phyloP scores from a whole-genome alignment of 345 rosid species.

The Cardamine resedifolia region DNA sequence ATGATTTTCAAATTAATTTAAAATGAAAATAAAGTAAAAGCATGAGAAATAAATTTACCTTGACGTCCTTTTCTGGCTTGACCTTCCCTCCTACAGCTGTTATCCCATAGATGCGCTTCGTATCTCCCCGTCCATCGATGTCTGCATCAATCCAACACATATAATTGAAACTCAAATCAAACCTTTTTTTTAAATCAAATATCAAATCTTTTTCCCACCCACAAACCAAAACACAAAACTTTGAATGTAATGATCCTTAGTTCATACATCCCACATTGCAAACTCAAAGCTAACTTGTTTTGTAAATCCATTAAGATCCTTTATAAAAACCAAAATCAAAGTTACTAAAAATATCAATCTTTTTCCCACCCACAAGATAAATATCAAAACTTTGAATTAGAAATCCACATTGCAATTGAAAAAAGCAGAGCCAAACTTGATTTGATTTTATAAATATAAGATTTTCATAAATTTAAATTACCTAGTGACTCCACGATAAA shows the following conservation, averaged over 20 bases:
- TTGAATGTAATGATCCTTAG: background rate
- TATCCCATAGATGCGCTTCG: conserved; percentile 99
- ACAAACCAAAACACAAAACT: background rate
- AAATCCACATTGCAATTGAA: background rate
- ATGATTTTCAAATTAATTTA: background rate
- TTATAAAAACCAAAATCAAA: background rate
- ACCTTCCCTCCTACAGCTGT: conserved; percentile 97
- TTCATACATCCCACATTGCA: background rate
- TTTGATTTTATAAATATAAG: background rate
- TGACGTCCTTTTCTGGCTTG: conserved; percentile 99
- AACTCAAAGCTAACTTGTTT: background rate
- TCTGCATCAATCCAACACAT: conserved; percentile 42
- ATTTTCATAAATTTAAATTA: background rate
- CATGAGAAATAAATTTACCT: conserved; percentile 43
- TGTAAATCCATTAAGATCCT: background rate
- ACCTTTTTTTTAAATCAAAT: background rate
- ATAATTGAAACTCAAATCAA: background rate
- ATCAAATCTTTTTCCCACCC: conserved; percentile 17
- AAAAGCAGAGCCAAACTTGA: background rate
- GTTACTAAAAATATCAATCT: background rate
- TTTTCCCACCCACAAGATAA: background rate
- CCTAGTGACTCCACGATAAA: conserved; percentile 98
- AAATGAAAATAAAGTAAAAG: background rate
- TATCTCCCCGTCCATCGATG: conserved; percentile 97
- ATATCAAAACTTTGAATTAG: conserved; percentile 8